Base-by-base conservation (phyloP, 352 stramenopile species). In the Phytopythium cucurbitacearum region DNA sequence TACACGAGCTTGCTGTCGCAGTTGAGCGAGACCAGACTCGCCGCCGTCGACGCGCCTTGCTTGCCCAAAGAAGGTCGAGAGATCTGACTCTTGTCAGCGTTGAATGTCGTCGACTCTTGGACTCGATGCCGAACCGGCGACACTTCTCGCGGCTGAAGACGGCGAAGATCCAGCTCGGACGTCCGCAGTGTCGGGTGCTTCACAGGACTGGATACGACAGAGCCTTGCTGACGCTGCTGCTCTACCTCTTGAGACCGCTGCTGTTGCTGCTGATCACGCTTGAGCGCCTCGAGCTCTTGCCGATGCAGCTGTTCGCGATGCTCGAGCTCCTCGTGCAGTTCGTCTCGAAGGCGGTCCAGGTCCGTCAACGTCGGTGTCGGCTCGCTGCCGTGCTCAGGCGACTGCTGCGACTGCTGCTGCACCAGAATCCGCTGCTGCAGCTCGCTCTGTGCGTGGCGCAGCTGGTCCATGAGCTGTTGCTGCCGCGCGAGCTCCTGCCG, bases 1-100 rank as follows among this genome's bases (percentile, higher is more conserved):
- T 80, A 85, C 11, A 85, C 76, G 5, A 87, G 64, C 36, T 69
- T 72, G 58, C 76, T 87, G 38, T 87, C 76, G 13, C 73, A 77
- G 7, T 64, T 53, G 4, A 87, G 54, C 11, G 70, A 78, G 1
- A 42, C 46, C 15, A 62, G 48, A 41, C 54, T 60, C 8, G 51
- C 51, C 3, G 28, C 12, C 21, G 12, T 28, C 21, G 21, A 28
- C 2, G 21, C 21, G 21, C 21, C 2, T 2, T 28, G 21, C 2
- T 28, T 28, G 21, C 21, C 21, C 21, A 28, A 28, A 28, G 21
- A 28, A 28, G 21, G 21, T 28, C 1, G 2, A 2, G 21, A 28
- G 21, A 28, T 28, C 21, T 28, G 21, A 2, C 21, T 28, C 21
- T 28, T 28, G 21, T 28, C 21, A 28, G 21, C 21, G 21, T 28